Evolutionary conservation across 75 land plant genomes (phyloP), one percentile per base, ranked within the genome.

Genomic region (Chamaecyparis obtusa): DNA sequence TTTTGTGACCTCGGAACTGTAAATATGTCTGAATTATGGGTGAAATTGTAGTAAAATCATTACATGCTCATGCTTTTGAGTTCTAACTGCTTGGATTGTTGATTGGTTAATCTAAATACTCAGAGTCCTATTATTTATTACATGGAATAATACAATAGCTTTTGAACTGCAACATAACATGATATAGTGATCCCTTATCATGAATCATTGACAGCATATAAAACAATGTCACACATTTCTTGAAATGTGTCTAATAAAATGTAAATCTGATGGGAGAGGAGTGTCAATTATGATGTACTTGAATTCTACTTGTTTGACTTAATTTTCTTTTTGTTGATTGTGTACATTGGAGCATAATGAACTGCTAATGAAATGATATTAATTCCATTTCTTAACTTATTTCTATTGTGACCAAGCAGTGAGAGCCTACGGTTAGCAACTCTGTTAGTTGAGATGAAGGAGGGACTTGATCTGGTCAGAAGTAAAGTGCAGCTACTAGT

Each of bases 371-470:
- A 33, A 30, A 74, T 33, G 0, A 33, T 74, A 33, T 74, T 33
- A 74, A 74, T 32, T 30, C 76, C 37, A 24, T 74, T 74, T 74
- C 13, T 74, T 1, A 74, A 74, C 82, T 24, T 33, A 8, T 85
- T 60, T 54, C 0, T 36, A 6, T 75, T 64, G 4, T 24, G 36
- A 83, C 36, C 46, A 89, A 41, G 83, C 91, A 96, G 97, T 85
- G 95, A 96, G 84, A 88, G 92, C 9, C 92, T 96, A 83, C 90
- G 93, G 60, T 85, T 95, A 11, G 87, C 90, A 39, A 89, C 90
- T n/a, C 75, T 96, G 82, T 86, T 92, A 83, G 89, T 88, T 57
- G 98, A 96, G 75, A 89, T 94, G 97, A 91, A 92, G 83, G 92
- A 92, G n/a, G 97, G 94, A 32, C 90, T 96, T 64, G 94, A 92